Conservation (phyloP, 2,329 filamentous ascomycete genomes). For the Talaromyces sp. region DNA sequence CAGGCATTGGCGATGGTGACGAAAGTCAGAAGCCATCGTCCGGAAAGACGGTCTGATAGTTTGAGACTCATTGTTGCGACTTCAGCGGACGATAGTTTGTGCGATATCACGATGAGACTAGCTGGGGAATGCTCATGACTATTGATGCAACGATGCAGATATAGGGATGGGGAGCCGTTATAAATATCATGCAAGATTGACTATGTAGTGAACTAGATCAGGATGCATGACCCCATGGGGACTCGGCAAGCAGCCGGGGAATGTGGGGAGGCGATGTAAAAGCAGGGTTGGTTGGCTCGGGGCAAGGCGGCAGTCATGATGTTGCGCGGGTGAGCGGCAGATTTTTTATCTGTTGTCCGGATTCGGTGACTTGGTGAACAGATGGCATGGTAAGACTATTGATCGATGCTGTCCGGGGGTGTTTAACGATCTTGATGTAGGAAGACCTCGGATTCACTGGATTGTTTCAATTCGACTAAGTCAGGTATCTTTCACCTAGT, state of each 20-base stretch:
- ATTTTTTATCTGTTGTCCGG: background rate
- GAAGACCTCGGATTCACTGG: too few species aligned
- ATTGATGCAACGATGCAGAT: background rate
- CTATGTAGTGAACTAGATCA: background rate
- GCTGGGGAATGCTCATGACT: background rate
- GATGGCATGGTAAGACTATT: background rate
- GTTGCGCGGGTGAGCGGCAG: background rate
- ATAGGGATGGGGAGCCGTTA: background rate
- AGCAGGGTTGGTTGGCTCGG: background rate
- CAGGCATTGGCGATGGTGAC: slow-evolving; percentile 28
- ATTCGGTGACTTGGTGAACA: background rate
- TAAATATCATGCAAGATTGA: background rate
- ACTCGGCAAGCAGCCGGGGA: background rate
- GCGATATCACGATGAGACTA: background rate
- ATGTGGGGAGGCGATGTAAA: background rate
- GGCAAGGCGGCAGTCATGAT: background rate
- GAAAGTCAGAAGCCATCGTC: slow-evolving; percentile 23
- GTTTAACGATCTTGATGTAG: too few species aligned
- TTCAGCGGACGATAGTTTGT: background rate
- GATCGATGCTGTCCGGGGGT: too few species aligned
- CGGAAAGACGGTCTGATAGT: slow-evolving; percentile 15
- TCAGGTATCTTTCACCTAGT: too few species aligned
- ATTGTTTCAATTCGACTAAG: too few species aligned
- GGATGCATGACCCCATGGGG: slow-evolving; percentile 10
- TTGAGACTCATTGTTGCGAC: background rate